Base-by-base conservation (phyloP, 108 stramenopile species). In the Pseudonitzschia delicatissima region DNA sequence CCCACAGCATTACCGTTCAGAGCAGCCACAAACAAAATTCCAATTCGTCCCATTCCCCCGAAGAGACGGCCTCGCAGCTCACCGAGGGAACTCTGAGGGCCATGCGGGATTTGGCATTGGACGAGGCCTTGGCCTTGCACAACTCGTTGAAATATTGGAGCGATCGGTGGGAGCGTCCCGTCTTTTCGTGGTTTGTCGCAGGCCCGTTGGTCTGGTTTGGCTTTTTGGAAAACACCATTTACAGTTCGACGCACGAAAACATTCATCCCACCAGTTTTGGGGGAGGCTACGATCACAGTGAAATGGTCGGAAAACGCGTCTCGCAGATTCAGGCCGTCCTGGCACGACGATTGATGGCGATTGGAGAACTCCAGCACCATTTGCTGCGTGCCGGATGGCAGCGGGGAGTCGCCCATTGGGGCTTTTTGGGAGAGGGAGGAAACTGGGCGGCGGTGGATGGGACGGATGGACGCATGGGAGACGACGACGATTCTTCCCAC, bases 301-400 rank as follows among this genome's bases (percentile, higher is more conserved):
- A 50, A 12, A 53, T 27, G 9, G 70, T 88, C 7, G 89, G 87
- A n/a, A 76, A 72, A 50, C 87, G 87, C 64, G 87, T 94, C 11
- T 82, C 89, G 4, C 87, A 94, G 59, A 84, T 89, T 45, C 92
- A 94, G 71, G 90, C 90, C 13, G 90, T 94, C 5, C 47, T 94
- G 9, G 92, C 89, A 11, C 63, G 92, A 36, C 71, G 92, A 39
- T 87, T 87, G 66, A 73, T 86, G 0, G 68, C 79, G 11, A 91
- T 91, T 67, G 92, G 92, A 59, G 92, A 94, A 33, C 64, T 94
- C 47, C 92, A 94, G 55, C 79, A 84, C 44, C 87, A 89, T 71
- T 68, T 89, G 23, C 72, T 83, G 64, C 74, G 85, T 35, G 77
- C 87, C 0, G 83, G 83, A 28, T 92, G 87, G 91, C 87, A 88